phyloP scores from a whole-genome alignment of 371 early-diverging fungal species.

The Rhizopus arrhizus region DNA sequence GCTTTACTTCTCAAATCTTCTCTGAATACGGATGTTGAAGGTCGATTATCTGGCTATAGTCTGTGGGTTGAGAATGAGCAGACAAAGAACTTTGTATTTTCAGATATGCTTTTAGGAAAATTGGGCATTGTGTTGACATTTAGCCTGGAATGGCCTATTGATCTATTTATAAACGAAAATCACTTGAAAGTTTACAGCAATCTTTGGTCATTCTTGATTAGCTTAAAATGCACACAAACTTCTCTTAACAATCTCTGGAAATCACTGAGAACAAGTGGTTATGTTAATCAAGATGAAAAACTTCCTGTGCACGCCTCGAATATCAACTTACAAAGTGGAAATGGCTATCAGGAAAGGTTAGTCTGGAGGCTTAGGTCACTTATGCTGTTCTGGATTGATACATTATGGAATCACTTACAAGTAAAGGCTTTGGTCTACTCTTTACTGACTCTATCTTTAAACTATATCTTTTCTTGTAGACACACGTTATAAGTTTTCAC shows the following conservation, averaged over 20 bases:
- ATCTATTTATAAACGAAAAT: slow-evolving; percentile 65
- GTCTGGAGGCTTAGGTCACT: slow-evolving; percentile 58
- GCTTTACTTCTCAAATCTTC: slow-evolving; percentile 57
- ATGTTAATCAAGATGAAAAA: slow-evolving; percentile 8
- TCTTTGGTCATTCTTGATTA: slow-evolving; percentile 67
- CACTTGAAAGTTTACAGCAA: slow-evolving; percentile 63
- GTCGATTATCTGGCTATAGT: slow-evolving; percentile 31
- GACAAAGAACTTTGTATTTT: slow-evolving; percentile 35
- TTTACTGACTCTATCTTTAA: not conserved
- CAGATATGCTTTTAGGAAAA: slow-evolving; percentile 54
- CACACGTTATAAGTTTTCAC: slow-evolving; percentile 64
- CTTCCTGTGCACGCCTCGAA: not conserved
- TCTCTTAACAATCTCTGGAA: slow-evolving; percentile 37
- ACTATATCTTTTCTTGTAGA: slow-evolving; percentile 33
- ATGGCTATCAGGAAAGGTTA: slow-evolving; percentile 35
- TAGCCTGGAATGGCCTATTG: slow-evolving; percentile 73
- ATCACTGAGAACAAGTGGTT: slow-evolving; percentile 13
- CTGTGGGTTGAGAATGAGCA: slow-evolving; percentile 22
- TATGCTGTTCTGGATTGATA: slow-evolving; percentile 77
- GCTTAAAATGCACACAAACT: slow-evolving; percentile 49
- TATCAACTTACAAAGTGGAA: not conserved
- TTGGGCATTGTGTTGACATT: slow-evolving; percentile 62
- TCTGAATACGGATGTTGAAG: slow-evolving; percentile 39
- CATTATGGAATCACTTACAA: slow-evolving; percentile 79
- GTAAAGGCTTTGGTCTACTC: slow-evolving; percentile 33